Conservation (phyloP, 2,329 filamentous ascomycete species). For the Phialophora chinensis region DNA sequence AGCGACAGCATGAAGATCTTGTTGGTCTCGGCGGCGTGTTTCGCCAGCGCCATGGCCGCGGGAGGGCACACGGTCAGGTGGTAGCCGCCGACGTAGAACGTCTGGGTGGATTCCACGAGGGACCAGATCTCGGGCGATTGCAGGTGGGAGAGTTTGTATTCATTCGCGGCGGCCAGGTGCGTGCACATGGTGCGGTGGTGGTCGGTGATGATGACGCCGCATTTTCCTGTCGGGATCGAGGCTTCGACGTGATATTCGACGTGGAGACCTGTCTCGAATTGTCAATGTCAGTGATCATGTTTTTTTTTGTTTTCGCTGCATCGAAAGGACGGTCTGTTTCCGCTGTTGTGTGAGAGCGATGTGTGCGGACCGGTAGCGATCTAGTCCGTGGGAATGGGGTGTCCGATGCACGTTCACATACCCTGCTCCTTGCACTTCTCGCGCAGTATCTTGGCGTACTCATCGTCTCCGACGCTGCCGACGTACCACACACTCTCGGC, state of each 20-base stretch:
- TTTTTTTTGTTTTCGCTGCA: background rate
- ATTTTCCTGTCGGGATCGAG: slow-evolving; percentile 83
- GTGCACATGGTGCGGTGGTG: slow-evolving; percentile 95
- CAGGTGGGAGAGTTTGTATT: slow-evolving; percentile 93
- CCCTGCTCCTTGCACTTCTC: slow-evolving; percentile 87
- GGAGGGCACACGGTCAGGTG: slow-evolving; percentile 95
- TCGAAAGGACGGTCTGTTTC: too few relatives aligned
- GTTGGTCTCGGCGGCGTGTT: slow-evolving; percentile 86
- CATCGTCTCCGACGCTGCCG: slow-evolving; percentile 92
- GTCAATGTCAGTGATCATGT: slow-evolving; percentile 4
- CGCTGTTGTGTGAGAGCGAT: too few relatives aligned
- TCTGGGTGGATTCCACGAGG: slow-evolving; percentile 82
- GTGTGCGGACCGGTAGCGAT: background rate
- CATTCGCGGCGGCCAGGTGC: slow-evolving; percentile 93
- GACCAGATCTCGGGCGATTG: slow-evolving; percentile 91
- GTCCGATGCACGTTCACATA: slow-evolving; percentile 51
- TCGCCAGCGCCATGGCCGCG: slow-evolving; percentile 85
- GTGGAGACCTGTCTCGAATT: slow-evolving; percentile 50
- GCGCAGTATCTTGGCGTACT: slow-evolving; percentile 87
- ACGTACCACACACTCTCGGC: slow-evolving; percentile 90
- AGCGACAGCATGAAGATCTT: slow-evolving; percentile 91
- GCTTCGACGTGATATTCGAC: slow-evolving; percentile 95
- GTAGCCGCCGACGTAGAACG: slow-evolving; percentile 92
- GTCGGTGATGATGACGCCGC: slow-evolving; percentile 94
- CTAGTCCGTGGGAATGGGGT: too few relatives aligned